A percentile compares a stretch with the other conserved stretches of the same genome.
These are phyloP conservation scores for Syncephalastrum racemosum DNA, from an alignment of 371 early-diverging fungal species.

Conservation along the genomic window DNA sequence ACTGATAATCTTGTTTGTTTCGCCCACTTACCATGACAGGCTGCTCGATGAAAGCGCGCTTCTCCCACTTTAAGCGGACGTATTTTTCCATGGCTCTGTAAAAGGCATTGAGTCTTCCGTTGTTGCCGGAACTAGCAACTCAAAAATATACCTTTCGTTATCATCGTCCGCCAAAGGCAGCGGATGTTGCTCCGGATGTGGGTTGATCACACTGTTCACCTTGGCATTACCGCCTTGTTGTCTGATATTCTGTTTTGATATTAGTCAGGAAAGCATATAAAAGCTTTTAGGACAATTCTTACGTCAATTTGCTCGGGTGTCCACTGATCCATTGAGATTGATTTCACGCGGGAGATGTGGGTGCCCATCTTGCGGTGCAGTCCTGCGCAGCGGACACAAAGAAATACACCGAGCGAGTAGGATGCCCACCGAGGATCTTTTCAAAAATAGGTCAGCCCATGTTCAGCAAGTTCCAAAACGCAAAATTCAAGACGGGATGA, in stretches of 20 bases:
- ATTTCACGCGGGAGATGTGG: slow-evolving; percentile 92
- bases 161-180: slow-evolving; percentile 59
- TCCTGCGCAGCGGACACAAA: slow-evolving; percentile 93
- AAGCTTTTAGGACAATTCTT: slow-evolving; percentile 14
- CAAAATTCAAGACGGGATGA: not conserved
- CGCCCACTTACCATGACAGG: slow-evolving; percentile 13
- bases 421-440: slow-evolving; percentile 96
- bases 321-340: slow-evolving; percentile 91
- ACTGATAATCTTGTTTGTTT: not conserved
- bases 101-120: not conserved
- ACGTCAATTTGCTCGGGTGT: slow-evolving; percentile 89
- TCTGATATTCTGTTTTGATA: slow-evolving; percentile 47
- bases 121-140: not conserved
- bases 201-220: slow-evolving; percentile 76
- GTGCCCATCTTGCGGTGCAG: slow-evolving; percentile 92
- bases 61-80: slow-evolving; percentile 94
- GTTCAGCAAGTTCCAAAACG: not conserved
- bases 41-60: slow-evolving; percentile 64
- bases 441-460: too few relatives aligned
- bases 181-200: slow-evolving; percentile 65
- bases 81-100: slow-evolving; percentile 82
- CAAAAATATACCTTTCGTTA: slow-evolving; percentile 58
- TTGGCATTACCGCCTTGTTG: slow-evolving; percentile 80
- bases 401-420: slow-evolving; percentile 88
- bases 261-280: not conserved